Percentiles rank a stretch among this genome's conserved stretches.
These are phyloP conservation scores for Fraxinus dipetala DNA, from an alignment of 305 asterid genomes.

Conservation along the genomic window DNA sequence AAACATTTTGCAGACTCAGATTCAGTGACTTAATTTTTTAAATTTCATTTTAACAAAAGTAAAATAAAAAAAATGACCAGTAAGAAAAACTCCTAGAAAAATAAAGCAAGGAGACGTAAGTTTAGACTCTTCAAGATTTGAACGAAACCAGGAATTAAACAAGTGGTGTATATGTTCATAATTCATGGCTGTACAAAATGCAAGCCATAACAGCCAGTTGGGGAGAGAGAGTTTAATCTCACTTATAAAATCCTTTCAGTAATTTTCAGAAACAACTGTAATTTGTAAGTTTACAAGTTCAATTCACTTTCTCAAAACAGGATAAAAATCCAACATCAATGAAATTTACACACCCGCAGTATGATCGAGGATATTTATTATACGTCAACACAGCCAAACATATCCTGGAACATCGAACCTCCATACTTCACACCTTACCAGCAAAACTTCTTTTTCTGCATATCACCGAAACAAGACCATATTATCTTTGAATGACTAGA, in stretches of 20 bases:
- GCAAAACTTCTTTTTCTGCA: constrained; percentile 85
- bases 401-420: not conserved
- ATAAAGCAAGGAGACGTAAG: not conserved
- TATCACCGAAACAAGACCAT: constrained; percentile 18
- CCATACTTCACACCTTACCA: constrained; percentile 42
- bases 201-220: not conserved
- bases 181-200: not conserved
- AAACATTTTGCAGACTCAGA: not conserved
- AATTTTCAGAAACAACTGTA: not conserved
- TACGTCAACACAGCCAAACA: not conserved
- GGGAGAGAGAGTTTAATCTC: not conserved
- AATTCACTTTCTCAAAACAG: not conserved
- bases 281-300: not conserved
- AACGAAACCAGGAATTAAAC: not conserved
- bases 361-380: not conserved
- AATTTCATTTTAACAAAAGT: not conserved
- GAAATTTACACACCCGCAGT: constrained; percentile 27
- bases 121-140: not conserved
- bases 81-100: not conserved
- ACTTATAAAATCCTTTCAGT: not conserved
- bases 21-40: too few species aligned
- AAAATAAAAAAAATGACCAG: not conserved
- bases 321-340: not conserved
- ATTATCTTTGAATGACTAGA: not conserved
- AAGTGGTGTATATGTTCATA: not conserved